Conservation (phyloP, 176 grass and related monocot genomes). For the Ensete glaucum region DNA sequence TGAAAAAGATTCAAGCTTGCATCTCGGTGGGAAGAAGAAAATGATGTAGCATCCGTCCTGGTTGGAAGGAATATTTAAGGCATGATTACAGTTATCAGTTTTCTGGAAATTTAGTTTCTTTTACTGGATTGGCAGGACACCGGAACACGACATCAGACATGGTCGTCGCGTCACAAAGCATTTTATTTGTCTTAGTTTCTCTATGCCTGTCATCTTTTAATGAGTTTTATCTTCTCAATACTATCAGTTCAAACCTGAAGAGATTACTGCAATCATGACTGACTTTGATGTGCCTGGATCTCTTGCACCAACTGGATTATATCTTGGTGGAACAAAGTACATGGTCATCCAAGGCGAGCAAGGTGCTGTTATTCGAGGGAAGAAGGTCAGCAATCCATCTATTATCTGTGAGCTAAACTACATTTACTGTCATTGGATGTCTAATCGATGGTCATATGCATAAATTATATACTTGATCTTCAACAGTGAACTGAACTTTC, state of each 20-base stretch:
- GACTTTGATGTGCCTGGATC: conserved; percentile 40
- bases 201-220: neutral
- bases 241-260: conserved; percentile 33
- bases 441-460: neutral
- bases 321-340: conserved; percentile 38
- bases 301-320: conserved; percentile 45
- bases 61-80: no score
- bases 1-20: no score
- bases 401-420: neutral
- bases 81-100: no score
- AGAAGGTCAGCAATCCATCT: conserved; percentile 32
- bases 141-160: neutral
- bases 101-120: no score
- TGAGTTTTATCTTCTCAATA: neutral
- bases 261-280: conserved; percentile 35
- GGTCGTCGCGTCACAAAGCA: no score
- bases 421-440: neutral
- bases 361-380: conserved; percentile 42
- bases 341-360: conserved; percentile 60
- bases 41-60: no score
- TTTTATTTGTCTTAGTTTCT: neutral
- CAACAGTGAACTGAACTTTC: no score
- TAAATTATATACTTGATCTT: no score
- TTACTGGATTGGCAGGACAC: no score
- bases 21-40: no score